phyloP scores from a whole-genome alignment of 208 protist genomes.

The Wallacemonas sp. region DNA sequence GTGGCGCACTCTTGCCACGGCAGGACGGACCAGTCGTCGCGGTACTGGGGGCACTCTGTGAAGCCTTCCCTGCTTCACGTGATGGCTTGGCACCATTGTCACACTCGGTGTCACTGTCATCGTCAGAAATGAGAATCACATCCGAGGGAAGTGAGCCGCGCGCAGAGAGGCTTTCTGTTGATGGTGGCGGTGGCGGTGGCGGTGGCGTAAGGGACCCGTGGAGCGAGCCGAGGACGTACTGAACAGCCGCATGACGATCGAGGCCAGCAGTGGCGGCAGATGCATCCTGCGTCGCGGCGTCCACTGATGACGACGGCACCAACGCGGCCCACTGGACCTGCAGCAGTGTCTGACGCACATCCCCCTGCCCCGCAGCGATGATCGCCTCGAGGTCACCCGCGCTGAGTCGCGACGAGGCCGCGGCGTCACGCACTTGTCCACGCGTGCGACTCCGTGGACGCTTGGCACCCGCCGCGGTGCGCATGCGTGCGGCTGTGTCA shows the following conservation, averaged over 20 bases:
- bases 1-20: background rate
- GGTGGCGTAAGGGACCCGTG: no score
- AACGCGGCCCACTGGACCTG: constrained; percentile 71
- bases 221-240: background rate
- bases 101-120: no score
- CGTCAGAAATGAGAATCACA: constrained; percentile 2
- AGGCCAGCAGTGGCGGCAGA: background rate
- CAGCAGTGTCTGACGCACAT: constrained; percentile 81
- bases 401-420: background rate
- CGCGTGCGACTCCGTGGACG: no score
- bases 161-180: background rate
- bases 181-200: no score
- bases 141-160: constrained; percentile 3
- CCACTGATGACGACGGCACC: constrained; percentile 14
- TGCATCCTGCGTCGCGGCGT: background rate
- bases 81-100: no score
- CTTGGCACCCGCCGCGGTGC: no score
- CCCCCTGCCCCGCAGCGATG: constrained; percentile 57
- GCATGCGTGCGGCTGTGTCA: no score
- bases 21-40: background rate
- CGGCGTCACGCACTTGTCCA: no score
- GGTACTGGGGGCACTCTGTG: background rate
- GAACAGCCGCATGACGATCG: background rate
- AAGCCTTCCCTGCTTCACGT: background rate
- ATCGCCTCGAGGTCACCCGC: constrained; percentile 44